Conservation (phyloP, 2,329 filamentous ascomycete genomes). For the Aspergillus aculeatus region DNA sequence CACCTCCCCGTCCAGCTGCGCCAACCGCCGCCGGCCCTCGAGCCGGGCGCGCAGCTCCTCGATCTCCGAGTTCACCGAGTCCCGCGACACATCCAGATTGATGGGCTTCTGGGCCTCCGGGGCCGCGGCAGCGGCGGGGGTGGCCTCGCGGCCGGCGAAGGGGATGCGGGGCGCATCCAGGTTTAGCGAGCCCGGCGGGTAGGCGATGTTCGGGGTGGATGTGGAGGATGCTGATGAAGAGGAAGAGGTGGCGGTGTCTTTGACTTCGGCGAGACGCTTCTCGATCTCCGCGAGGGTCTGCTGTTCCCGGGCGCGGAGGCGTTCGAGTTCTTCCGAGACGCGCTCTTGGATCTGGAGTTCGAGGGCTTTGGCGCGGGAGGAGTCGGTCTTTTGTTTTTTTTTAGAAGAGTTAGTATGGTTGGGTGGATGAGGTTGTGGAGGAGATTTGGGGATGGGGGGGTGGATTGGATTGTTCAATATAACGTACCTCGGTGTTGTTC, state of each 20-base stretch:
- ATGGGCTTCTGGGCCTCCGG: slow-evolving; percentile 11
- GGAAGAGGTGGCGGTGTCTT: slow-evolving; percentile 30
- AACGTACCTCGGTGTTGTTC: slow-evolving; percentile 75
- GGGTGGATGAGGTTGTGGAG: background rate
- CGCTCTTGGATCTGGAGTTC: slow-evolving; percentile 88
- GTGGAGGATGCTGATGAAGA: slow-evolving; percentile 28
- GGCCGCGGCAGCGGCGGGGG: slow-evolving; percentile 22
- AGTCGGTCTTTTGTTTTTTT: slow-evolving; percentile 69
- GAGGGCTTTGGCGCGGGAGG: slow-evolving; percentile 75
- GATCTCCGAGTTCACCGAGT: slow-evolving; percentile 58
- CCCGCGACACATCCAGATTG: slow-evolving; percentile 50
- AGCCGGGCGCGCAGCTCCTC: slow-evolving; percentile 58
- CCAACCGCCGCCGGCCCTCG: slow-evolving; percentile 59
- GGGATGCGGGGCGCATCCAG: slow-evolving; percentile 45
- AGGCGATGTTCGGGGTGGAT: slow-evolving; percentile 20
- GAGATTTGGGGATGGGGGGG: slow-evolving; percentile 1
- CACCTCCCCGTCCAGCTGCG: slow-evolving; percentile 67
- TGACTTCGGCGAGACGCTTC: slow-evolving; percentile 54
- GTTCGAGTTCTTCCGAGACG: slow-evolving; percentile 79
- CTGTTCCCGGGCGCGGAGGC: slow-evolving; percentile 69
- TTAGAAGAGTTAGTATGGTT: background rate
- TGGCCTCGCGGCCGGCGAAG: slow-evolving; percentile 41
- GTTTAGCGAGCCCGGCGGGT: slow-evolving; percentile 33
- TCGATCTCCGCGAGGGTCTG: slow-evolving; percentile 68
- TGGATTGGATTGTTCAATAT: no score